Conservation (phyloP, 2,329 filamentous ascomycete species). For the Ramularia collo-cygni region DNA sequence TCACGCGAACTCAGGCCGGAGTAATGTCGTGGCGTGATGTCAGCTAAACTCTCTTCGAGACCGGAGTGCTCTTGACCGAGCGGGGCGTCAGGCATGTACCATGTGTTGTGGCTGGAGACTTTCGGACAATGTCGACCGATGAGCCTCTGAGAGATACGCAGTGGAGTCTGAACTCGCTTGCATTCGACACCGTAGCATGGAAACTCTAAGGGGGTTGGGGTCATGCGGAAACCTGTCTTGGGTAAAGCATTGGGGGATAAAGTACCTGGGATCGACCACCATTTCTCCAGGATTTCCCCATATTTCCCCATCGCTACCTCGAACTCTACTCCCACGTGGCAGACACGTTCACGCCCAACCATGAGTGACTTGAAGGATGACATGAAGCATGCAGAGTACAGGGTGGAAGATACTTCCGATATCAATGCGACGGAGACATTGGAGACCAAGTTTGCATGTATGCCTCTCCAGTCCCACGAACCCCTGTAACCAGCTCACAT, state of each 20-base stretch:
- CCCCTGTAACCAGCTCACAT: slow-evolving; percentile 1
- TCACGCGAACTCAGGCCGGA: too few species aligned
- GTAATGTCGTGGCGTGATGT: too few species aligned
- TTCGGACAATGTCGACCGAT: neutral
- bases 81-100: neutral
- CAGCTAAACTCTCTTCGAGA: too few species aligned
- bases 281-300: slow-evolving; percentile 7
- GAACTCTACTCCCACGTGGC: slow-evolving; percentile 2
- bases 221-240: neutral
- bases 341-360: slow-evolving; percentile 4
- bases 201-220: slow-evolving; percentile 1
- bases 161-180: neutral
- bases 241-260: too few species aligned
- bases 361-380: slow-evolving; percentile 7
- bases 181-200: neutral
- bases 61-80: too few species aligned
- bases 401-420: slow-evolving; percentile 5
- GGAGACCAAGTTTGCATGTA: slow-evolving; percentile 7
- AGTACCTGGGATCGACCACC: slow-evolving; percentile 5
- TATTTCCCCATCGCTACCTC: slow-evolving; percentile 1
- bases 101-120: slow-evolving; percentile 1
- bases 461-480: neutral
- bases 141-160: too few species aligned
- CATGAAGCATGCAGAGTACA: slow-evolving; percentile 3
- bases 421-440: slow-evolving; percentile 4